Evolutionary conservation across 257 asterid species (phyloP), one percentile per base, ranked within the genome.

Genomic region (Nicotiana tomentosiformis): DNA sequence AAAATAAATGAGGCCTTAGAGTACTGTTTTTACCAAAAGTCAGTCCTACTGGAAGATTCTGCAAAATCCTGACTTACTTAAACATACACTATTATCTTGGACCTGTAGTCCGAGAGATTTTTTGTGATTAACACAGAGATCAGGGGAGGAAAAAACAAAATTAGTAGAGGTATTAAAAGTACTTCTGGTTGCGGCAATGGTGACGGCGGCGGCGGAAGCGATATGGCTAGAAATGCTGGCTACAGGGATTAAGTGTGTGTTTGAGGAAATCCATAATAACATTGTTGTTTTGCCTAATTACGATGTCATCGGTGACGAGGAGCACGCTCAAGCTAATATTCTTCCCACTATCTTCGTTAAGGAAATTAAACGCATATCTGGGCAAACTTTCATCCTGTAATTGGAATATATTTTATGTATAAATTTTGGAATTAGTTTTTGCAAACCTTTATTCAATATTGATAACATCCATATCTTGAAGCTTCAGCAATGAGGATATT

Each of bases 271-370:
- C 65, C 91, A 87, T 83, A 87, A 15, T 83, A 88, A 89, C 88
- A 91, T 89, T 84, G 97, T 95, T 67, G 98, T 92, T 83, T 69
- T 95, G 84, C 90, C 87, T 5, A 92, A 95, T 86, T 95, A 91
- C 87, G 87, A 78, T 80, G 89, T 93, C 74, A 89, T 91, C 87
- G 51, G 84, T 77, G 95, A 90, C 18, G 91, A 84, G 61, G 90
- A 87, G 7, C 86, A 87, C 12, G 3, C 0, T 64, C 86, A 66
- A 30, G 81, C 87, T 65, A 83, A 65, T 56, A 84, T 29, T 82
- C 56, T 82, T n/a, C 97, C 97, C 26, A 82, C 93, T 55, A 76
- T 95, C 32, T 83, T 97, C 46, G 91, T 88, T 83, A 89, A 87
- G 93, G 99, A 94, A 84, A 77, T 32, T 66, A 32, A 26, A 62